Conservation (phyloP, 768 basidiomycete genomes). For the Zangia roseola region DNA sequence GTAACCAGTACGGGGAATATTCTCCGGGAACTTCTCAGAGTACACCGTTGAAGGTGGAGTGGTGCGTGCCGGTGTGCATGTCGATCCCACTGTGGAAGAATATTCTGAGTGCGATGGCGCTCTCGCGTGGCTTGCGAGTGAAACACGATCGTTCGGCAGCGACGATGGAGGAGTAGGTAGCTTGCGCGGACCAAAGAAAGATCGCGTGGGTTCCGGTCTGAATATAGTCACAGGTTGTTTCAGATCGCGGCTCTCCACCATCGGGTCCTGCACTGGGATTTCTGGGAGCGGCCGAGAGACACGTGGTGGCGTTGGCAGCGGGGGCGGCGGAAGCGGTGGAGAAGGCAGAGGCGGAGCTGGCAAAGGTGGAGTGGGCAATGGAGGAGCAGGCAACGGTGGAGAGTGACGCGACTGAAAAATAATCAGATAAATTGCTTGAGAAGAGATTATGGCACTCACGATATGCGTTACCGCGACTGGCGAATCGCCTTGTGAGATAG, state of each 20-base stretch:
- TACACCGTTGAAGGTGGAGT: conserved; percentile 28
- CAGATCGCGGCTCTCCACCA: conserved; percentile 15
- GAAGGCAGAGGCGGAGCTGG: conserved; percentile 16
- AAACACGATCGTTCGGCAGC: conserved; percentile 24
- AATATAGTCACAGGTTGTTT: conserved; percentile 11
- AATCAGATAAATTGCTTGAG: conserved; percentile 2
- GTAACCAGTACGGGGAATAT: conserved; percentile 22
- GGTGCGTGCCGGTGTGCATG: conserved; percentile 28
- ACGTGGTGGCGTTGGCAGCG: conserved; percentile 29
- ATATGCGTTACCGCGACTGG: conserved; percentile 26
- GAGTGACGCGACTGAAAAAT: conserved; percentile 25
- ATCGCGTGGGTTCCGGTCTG: conserved; percentile 20
- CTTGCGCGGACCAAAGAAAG: conserved; percentile 26
- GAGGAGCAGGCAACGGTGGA: conserved; percentile 21
- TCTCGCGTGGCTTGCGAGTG: conserved; percentile 12
- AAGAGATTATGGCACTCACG: conserved; percentile 18
- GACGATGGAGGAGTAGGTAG: conserved; percentile 33
- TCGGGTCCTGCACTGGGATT: conserved; percentile 25
- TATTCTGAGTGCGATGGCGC: conserved; percentile 22
- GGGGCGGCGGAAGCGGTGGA: conserved; percentile 23
- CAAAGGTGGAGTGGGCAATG: conserved; percentile 10
- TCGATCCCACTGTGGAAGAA: conserved; percentile 27
- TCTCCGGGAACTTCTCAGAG: conserved; percentile 33
- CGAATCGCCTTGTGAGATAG: conserved; percentile 32
- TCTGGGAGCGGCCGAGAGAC: conserved; percentile 29